Base-by-base conservation (phyloP, 2,329 filamentous ascomycete species). In the Hypoxylon sp. region DNA sequence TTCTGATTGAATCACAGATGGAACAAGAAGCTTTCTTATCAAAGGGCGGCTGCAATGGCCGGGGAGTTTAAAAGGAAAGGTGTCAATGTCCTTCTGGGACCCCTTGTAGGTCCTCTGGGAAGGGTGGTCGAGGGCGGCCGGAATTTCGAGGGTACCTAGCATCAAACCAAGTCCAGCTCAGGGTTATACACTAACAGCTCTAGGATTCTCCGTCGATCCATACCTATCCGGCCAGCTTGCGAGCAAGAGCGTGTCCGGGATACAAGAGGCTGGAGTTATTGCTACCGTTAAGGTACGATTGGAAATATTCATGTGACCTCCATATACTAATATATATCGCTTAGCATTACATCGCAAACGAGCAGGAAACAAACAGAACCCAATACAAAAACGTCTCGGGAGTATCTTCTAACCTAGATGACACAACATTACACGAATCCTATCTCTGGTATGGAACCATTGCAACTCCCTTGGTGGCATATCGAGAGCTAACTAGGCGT, bases 41-140 rank as follows among this genome's bases (percentile, higher is more conserved):
- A 75, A 26, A 80, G 85, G 42, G 86, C 84, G 26, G 71, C 78
- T 53, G 81, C 81, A 50, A 87, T 89, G 81, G 87, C 84, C 11
- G 71, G 75, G 45, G 87, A 90, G 64, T 81, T 85, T 61, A 78
- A 77, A 47, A 78, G 69, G 48, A 90, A 89, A 69, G 87, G 87
- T 51, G 77, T 87, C 17, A 85, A 89, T 65, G 77, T 88, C n/a
- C 80, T 84, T 61, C 75, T 89, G 13, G 87, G 86, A 3, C 86
- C 86, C 11, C 83, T 83, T 4, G 79, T 84, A 58, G 80, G 79
- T 0, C 78, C 80, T 2, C 59, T 82, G 2, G 80, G 80, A 8
- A 68, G 78, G 4, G 68, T 80, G 52, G 76, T 78, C 3, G 71
- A 72, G 45, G 80, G 79, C 42, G 80, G 80, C 1, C 69, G 80